Evolutionary conservation across 306 rosid genomes (phyloP).

Genomic region (Vigna reflexopilosa): DNA sequence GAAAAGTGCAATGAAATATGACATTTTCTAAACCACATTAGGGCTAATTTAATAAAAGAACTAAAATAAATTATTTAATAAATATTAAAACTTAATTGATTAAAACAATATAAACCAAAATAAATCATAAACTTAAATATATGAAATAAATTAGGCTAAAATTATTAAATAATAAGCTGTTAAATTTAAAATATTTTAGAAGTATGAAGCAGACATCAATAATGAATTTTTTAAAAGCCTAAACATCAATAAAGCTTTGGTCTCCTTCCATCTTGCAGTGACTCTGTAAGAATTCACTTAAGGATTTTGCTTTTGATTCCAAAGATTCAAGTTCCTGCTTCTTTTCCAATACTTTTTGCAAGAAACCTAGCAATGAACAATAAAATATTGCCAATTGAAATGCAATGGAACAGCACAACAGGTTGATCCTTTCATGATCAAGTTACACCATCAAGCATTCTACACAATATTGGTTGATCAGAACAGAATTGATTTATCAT

Average conservation of each 20-base stretch:
- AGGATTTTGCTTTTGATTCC: constrained; percentile 63
- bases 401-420: background rate
- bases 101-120: no score
- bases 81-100: no score
- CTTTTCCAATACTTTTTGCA: constrained; percentile 40
- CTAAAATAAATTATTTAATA: no score
- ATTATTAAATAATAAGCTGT: no score
- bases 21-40: no score
- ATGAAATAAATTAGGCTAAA: no score
- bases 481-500: background rate
- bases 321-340: constrained; percentile 67
- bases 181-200: no score
- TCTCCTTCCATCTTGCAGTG: constrained; percentile 64
- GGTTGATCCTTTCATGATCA: constrained; percentile 13
- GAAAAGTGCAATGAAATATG: no score
- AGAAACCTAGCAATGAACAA: constrained; percentile 45
- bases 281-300: constrained; percentile 61
- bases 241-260: constrained; percentile 45
- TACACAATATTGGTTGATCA: background rate
- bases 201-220: no score
- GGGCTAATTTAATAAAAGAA: no score
- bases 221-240: no score
- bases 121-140: no score
- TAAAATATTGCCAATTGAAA: constrained; percentile 35
- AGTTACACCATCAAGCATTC: constrained; percentile 31